phyloP scores from a whole-genome alignment of 2,329 filamentous ascomycete genomes.

The Sporothrix pallida region DNA sequence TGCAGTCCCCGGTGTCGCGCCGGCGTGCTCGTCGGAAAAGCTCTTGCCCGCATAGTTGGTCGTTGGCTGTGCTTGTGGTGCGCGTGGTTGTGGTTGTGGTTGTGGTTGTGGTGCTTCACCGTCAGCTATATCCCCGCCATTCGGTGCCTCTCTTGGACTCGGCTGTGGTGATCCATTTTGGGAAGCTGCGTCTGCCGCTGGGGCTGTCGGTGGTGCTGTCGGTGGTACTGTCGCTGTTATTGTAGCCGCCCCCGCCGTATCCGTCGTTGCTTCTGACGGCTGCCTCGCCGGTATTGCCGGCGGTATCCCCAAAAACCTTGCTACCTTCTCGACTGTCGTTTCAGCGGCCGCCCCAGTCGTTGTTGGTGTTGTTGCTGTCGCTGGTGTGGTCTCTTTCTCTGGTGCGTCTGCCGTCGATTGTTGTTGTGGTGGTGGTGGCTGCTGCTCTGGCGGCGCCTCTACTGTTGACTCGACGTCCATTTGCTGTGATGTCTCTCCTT shows the following conservation, averaged over 20 bases:
- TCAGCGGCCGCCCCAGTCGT: neutral
- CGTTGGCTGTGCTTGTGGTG: neutral
- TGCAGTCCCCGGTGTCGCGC: neutral
- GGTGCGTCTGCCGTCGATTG: neutral
- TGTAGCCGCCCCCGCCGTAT: neutral
- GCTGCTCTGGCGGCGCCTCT: neutral
- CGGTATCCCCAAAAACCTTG: conserved; percentile 5
- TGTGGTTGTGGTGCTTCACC: neutral
- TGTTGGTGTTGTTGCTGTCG: neutral
- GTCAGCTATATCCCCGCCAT: neutral
- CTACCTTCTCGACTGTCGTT: conserved; percentile 13
- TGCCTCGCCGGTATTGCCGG: neutral
- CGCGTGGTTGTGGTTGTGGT: neutral
- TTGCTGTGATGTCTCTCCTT: neutral
- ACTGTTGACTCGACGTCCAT: neutral
- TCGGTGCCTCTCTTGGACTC: neutral
- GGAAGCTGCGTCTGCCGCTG: neutral
- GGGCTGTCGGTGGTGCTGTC: neutral
- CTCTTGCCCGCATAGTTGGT: neutral
- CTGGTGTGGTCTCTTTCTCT: neutral
- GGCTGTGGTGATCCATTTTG: neutral
- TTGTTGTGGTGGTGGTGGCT: neutral
- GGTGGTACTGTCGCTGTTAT: neutral
- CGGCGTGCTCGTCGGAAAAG: conserved; percentile 14
- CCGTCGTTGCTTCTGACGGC: neutral